Evolutionary conservation across 2,329 filamentous ascomycete species (phyloP).

Genomic region (Ophiostoma piceae): DNA sequence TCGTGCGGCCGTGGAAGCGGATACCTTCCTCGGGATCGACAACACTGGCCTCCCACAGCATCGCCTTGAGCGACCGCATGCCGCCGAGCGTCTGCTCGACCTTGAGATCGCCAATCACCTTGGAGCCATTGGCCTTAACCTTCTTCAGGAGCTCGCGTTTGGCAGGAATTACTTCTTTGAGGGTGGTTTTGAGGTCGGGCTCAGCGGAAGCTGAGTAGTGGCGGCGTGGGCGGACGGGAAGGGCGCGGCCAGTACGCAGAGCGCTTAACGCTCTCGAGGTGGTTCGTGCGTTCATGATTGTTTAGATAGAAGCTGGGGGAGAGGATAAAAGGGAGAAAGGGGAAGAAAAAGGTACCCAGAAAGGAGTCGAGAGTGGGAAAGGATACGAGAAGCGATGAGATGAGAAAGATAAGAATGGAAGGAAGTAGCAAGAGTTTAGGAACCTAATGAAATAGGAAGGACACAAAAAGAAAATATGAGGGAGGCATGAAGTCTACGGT

Average conservation of each 20-base stretch:
- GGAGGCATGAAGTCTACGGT: not conserved
- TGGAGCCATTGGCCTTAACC: conserved; percentile 78
- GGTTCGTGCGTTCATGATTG: conserved; percentile 26
- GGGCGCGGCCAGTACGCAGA: conserved; percentile 19
- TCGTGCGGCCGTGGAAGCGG: conserved; percentile 94
- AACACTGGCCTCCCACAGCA: conserved; percentile 98
- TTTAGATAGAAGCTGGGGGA: not conserved
- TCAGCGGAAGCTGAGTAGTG: conserved; percentile 71
- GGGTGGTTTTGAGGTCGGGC: conserved; percentile 81
- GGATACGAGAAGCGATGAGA: not conserved
- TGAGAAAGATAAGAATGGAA: not conserved
- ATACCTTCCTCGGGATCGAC: conserved; percentile 96
- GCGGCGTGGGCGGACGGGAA: conserved; percentile 38
- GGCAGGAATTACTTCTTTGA: conserved; percentile 77
- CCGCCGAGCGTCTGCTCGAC: conserved; percentile 90
- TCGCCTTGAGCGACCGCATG: conserved; percentile 95
- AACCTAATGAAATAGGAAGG: not conserved
- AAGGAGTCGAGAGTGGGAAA: not conserved
- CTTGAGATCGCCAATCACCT: conserved; percentile 86
- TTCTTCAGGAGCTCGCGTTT: conserved; percentile 92
- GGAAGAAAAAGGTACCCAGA: not conserved
- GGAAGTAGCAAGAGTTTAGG: not conserved
- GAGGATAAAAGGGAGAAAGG: not conserved
- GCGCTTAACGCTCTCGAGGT: conserved; percentile 25
- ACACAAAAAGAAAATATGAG: not conserved